phyloP scores from a whole-genome alignment of 169 alveolate genomes.

The Plasmodium chabaudi region DNA sequence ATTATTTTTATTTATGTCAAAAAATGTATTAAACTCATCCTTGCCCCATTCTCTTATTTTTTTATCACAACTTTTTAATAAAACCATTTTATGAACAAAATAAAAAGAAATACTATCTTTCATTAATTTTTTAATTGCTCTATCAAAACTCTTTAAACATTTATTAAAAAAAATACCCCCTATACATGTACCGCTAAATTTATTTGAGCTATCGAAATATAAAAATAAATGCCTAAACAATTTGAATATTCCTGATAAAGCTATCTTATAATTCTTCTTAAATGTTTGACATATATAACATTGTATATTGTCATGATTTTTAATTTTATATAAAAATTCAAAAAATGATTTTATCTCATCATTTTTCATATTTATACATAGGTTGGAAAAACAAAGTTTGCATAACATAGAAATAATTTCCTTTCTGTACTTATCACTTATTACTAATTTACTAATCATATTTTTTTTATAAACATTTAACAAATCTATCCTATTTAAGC shows the following conservation, averaged over 20 bases:
- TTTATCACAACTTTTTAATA: neutral
- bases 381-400: neutral
- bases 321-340: constrained; percentile 6
- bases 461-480: constrained; percentile 7
- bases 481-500: neutral
- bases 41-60: no score
- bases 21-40: no score
- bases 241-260: neutral
- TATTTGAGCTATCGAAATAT: neutral
- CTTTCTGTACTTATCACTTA: neutral
- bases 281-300: neutral
- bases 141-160: neutral
- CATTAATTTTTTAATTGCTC: constrained; percentile 3
- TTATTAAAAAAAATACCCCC: neutral
- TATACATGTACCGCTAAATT: neutral
- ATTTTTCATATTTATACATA: neutral
- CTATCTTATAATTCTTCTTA: constrained; percentile 1
- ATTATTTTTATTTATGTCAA: neutral
- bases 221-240: neutral
- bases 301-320: neutral
- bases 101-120: neutral
- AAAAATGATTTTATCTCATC: neutral
- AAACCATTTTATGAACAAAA: constrained; percentile 2
- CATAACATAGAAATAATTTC: constrained; percentile 2
- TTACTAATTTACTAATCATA: constrained; percentile 28